Conservation (phyloP, 176 grass and related monocot species). For the Musa itinerans region DNA sequence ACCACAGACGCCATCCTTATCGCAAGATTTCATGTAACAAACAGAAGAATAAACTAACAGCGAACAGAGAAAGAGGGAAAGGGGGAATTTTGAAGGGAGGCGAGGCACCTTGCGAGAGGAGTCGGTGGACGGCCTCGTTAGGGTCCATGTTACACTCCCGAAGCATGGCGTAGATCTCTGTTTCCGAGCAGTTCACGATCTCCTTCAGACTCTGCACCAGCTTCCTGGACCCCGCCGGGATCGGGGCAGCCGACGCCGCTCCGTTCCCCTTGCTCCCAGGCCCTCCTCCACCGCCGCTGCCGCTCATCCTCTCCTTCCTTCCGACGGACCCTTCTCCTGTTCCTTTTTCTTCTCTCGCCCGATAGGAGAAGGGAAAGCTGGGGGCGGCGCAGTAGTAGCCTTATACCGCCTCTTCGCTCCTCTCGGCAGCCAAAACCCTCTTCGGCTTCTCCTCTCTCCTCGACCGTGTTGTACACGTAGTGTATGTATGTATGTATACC, state of each 20-base stretch:
- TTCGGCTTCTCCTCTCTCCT: neutral
- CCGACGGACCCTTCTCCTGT: neutral
- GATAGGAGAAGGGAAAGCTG: neutral
- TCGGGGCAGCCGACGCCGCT: slow-evolving; percentile 19
- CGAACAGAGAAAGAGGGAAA: neutral
- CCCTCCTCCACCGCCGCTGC: slow-evolving; percentile 23
- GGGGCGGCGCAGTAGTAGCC: neutral
- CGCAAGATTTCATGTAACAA: neutral
- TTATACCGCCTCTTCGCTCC: neutral
- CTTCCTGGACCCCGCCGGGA: slow-evolving; percentile 56
- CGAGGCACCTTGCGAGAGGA: slow-evolving; percentile 67
- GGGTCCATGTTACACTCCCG: slow-evolving; percentile 97
- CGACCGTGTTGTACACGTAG: neutral
- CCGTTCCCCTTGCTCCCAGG: slow-evolving; percentile 25
- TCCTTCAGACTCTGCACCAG: slow-evolving; percentile 94
- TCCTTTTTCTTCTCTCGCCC: neutral
- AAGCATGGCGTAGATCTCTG: slow-evolving; percentile 98
- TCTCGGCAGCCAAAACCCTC: slow-evolving; percentile 3
- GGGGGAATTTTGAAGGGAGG: neutral
- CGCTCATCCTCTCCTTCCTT: slow-evolving; percentile 27
- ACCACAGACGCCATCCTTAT: neutral
- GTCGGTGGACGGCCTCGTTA: slow-evolving; percentile 82
- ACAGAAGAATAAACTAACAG: slow-evolving; percentile 10
- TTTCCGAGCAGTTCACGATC: slow-evolving; percentile 91
- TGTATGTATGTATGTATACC: neutral